Base-by-base conservation (phyloP, 1,284 basidiomycete species). In the Prillingera fragicola region DNA sequence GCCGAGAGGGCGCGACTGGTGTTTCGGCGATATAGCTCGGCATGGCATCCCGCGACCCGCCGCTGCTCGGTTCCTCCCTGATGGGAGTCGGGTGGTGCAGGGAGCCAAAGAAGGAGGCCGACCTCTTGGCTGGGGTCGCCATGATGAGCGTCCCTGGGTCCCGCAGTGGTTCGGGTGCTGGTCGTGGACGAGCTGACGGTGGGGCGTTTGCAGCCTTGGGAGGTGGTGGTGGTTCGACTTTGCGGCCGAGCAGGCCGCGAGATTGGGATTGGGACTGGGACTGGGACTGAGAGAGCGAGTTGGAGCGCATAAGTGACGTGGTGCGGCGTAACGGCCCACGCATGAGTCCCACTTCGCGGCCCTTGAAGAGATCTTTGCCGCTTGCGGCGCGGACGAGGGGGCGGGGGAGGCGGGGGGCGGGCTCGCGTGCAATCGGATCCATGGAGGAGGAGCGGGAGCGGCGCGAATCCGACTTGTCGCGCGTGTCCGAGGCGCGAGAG, bases 101-200 rank as follows among this genome's bases (percentile, higher is more conserved):
- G 8, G 37, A 37, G 12, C 48, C 50, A 33, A 56, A 59, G 35
- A 57, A 39, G 7, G 39, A 28, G 33, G 44, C 34, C 4, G 48
- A 47, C n/a, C 60, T 62, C 48, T 67, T 67, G 21, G 59, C 54
- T 6, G 67, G 67, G 2, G 67, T 69, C 8, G 64, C 65, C 19
- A 61, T 53, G 35, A 69, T 56, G 10, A 69, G 43, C 9, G 65
- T 66, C 33, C 56, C 48, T 24, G 46, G 34, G 17, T 35, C 19
- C 9, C 13, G 8, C 18, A 38, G 32, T 19, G 18, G 14, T 23
- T 24, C 7, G 21, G 14, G 28, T 33, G 37, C 37, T 38, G 15
- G 27, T 17, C 8, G 5, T 14, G 12, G 24, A 13, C 13, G 17
- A n/a, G n/a, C 19, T 13, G 22, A 25, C 24, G 43, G 15, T 19